Evolutionary conservation across 2,329 filamentous ascomycete species (phyloP).

Genomic region (Diaporthe velutina): DNA sequence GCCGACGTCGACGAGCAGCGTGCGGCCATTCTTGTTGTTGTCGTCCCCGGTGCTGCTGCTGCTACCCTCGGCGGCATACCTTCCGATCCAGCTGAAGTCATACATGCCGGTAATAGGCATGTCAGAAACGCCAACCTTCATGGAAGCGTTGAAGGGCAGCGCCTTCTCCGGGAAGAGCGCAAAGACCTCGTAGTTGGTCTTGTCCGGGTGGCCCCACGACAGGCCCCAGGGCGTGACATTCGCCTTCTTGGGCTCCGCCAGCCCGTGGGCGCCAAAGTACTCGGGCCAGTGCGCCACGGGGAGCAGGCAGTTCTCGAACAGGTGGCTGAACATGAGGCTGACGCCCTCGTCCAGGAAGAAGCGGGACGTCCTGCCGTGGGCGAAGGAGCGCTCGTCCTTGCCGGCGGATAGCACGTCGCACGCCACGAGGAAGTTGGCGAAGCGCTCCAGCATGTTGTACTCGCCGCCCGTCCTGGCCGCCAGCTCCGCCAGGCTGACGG

Average conservation of each 20-base stretch:
- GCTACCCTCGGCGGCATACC: conserved; percentile 30
- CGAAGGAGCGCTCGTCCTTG: background rate
- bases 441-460: conserved; percentile 13
- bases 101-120: conserved; percentile 42
- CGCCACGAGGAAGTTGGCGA: conserved; percentile 19
- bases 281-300: conserved; percentile 44
- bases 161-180: conserved; percentile 43
- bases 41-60: too few relatives aligned
- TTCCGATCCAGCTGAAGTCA: conserved; percentile 43
- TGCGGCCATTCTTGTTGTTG: background rate
- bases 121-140: conserved; percentile 44
- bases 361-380: conserved; percentile 15
- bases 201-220: conserved; percentile 43
- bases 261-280: conserved; percentile 44
- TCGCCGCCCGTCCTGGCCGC: conserved; percentile 4
- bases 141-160: conserved; percentile 40
- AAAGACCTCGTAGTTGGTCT: conserved; percentile 46
- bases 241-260: conserved; percentile 40
- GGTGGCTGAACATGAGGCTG: conserved; percentile 26
- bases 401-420: conserved; percentile 5
- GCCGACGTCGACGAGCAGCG: conserved; percentile 43
- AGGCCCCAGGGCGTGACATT: conserved; percentile 44
- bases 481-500: conserved; percentile 3
- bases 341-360: conserved; percentile 26
- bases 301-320: conserved; percentile 46